phyloP scores from a whole-genome alignment of 2,329 filamentous ascomycete species.

The Pseudogymnoascus verrucosus region DNA sequence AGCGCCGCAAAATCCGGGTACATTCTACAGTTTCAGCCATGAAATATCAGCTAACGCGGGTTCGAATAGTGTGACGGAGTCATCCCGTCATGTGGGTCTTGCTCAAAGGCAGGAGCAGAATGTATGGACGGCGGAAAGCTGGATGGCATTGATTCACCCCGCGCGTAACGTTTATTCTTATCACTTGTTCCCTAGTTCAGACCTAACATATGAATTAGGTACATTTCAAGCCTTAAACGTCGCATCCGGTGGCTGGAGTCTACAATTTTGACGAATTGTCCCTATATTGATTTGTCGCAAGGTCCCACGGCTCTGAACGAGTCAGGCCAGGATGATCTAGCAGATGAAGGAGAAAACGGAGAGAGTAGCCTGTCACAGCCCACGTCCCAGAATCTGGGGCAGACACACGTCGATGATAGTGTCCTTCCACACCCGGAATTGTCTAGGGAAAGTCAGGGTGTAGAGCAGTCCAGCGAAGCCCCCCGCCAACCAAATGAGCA shows the following conservation, averaged over 20 bases:
- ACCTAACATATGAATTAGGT: conserved; percentile 19
- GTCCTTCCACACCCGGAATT: background rate
- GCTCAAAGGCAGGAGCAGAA: conserved; percentile 33
- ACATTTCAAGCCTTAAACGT: conserved; percentile 32
- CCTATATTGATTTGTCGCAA: conserved; percentile 34
- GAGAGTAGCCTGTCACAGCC: background rate
- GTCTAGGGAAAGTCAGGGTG: conserved; percentile 8
- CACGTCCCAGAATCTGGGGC: background rate
- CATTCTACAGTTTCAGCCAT: conserved; percentile 9
- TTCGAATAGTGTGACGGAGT: conserved; percentile 36
- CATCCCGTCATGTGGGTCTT: conserved; percentile 35
- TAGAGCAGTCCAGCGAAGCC: conserved; percentile 9
- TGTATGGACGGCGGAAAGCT: conserved; percentile 39
- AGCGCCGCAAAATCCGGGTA: conserved; percentile 43
- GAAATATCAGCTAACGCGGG: background rate
- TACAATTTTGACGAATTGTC: conserved; percentile 34
- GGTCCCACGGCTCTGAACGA: conserved; percentile 13
- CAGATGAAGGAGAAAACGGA: background rate
- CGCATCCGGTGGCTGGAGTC: conserved; percentile 40
- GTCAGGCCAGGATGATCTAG: background rate
- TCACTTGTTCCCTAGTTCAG: background rate
- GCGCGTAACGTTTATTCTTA: conserved; percentile 29
- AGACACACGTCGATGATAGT: background rate
- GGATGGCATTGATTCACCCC: conserved; percentile 33
- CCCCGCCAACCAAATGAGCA: conserved; percentile 11